phyloP scores from a whole-genome alignment of 805 yeast species.

The Teunomyces aglyptinius region DNA sequence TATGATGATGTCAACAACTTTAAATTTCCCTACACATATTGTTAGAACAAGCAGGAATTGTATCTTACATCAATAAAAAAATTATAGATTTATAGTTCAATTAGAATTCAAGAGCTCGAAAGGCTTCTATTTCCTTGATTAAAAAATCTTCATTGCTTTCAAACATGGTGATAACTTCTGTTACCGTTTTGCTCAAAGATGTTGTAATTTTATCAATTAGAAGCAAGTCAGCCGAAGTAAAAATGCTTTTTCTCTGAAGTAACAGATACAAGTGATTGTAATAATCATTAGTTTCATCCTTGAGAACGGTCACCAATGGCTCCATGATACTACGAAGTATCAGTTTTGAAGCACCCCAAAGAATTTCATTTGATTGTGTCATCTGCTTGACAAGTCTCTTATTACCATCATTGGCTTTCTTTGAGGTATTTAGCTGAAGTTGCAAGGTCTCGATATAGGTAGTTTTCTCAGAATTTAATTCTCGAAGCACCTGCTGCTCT shows the following conservation, averaged over 20 bases:
- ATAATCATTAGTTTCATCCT: conserved; percentile 2
- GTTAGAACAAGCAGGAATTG: conserved; percentile 1
- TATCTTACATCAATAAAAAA: not conserved
- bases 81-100: not conserved
- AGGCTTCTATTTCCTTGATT: not conserved
- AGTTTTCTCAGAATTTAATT: not conserved
- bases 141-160: conserved; percentile 2
- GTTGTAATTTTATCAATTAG: not conserved
- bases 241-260: not conserved
- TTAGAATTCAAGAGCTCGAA: not conserved
- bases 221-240: not conserved
- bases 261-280: not conserved
- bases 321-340: not conserved
- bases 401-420: not conserved
- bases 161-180: not conserved
- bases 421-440: not conserved
- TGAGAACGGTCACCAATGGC: not conserved
- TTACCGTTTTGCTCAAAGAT: not conserved
- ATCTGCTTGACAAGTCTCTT: not conserved
- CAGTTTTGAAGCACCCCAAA: not conserved
- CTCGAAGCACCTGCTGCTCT: not conserved
- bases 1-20: conserved; percentile 5
- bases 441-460: not conserved
- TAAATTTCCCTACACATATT: not conserved
- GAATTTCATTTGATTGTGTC: not conserved